Conservation (phyloP, 345 rosid genomes). For the Theobroma cacao region DNA sequence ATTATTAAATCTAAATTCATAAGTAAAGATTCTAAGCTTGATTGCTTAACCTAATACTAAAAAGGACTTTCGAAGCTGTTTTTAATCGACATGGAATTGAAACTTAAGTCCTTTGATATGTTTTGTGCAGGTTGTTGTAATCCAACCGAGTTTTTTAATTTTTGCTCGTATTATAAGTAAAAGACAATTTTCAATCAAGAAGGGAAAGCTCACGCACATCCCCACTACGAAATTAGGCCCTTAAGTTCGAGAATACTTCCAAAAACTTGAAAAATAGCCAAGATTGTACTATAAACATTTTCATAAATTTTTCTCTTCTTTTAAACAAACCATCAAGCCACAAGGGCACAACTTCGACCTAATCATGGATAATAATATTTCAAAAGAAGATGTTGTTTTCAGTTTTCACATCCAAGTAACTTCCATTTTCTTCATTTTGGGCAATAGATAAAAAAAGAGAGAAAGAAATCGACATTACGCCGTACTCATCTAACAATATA, state of each 20-base stretch:
- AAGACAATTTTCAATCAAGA: not conserved
- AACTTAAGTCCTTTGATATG: not conserved
- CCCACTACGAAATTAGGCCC: not conserved
- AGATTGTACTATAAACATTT: not conserved
- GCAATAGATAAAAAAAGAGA: not conserved
- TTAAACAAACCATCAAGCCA: not conserved
- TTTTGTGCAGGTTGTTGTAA: constrained; percentile 5
- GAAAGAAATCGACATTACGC: not conserved
- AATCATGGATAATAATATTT: not conserved
- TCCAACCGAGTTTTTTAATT: not conserved
- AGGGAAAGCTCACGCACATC: too few species aligned
- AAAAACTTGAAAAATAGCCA: not conserved
- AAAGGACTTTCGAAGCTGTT: not conserved
- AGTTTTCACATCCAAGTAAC: not conserved
- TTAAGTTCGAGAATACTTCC: not conserved
- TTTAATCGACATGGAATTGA: not conserved
- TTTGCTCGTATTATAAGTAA: constrained; percentile 14
- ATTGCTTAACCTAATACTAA: not conserved
- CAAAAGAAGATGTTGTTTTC: not conserved
- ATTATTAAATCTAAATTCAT: not conserved
- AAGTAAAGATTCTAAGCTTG: not conserved
- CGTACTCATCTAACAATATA: not conserved
- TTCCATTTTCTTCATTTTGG: not conserved
- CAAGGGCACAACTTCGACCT: not conserved
- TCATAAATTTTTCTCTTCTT: too few species aligned